Conservation (phyloP, 164 flowering plant genomes). For the Nymphaea thermarum region DNA sequence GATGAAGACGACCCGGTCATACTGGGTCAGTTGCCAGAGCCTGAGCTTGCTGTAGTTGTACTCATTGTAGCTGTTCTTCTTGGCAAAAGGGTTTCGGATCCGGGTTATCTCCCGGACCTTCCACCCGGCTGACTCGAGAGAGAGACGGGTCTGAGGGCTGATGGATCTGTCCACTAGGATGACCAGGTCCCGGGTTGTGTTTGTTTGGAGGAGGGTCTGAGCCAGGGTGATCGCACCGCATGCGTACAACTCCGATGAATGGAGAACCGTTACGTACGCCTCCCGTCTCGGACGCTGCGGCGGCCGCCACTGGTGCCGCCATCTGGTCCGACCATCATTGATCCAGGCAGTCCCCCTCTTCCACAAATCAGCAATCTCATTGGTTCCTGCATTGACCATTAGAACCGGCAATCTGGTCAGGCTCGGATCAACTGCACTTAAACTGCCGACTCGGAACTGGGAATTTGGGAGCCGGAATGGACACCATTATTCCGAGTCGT, state of each 20-base stretch:
- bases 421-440: background rate
- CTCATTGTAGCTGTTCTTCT: conserved; percentile 67
- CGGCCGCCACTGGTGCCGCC: background rate
- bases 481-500: too few species aligned
- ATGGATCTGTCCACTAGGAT: conserved; percentile 74
- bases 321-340: background rate
- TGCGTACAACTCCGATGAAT: conserved; percentile 74
- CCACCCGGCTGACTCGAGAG: conserved; percentile 77
- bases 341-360: conserved; percentile 9
- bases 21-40: conserved; percentile 86
- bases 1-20: conserved; percentile 74
- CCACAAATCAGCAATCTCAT: conserved; percentile 41
- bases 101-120: conserved; percentile 50
- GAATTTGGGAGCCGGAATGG: too few species aligned
- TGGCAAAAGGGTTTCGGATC: conserved; percentile 77
- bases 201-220: conserved; percentile 53
- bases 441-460: background rate
- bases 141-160: conserved; percentile 34
- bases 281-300: conserved; percentile 27
- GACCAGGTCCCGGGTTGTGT: conserved; percentile 74
- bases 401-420: background rate
- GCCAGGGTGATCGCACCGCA: conserved; percentile 94
- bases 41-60: conserved; percentile 94
- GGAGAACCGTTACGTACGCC: conserved; percentile 88
- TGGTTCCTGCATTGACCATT: conserved; percentile 25